These are phyloP conservation scores for Coprinopsis cinerea DNA, from an alignment of 768 basidiomycete genomes.

Conservation along the genomic window DNA sequence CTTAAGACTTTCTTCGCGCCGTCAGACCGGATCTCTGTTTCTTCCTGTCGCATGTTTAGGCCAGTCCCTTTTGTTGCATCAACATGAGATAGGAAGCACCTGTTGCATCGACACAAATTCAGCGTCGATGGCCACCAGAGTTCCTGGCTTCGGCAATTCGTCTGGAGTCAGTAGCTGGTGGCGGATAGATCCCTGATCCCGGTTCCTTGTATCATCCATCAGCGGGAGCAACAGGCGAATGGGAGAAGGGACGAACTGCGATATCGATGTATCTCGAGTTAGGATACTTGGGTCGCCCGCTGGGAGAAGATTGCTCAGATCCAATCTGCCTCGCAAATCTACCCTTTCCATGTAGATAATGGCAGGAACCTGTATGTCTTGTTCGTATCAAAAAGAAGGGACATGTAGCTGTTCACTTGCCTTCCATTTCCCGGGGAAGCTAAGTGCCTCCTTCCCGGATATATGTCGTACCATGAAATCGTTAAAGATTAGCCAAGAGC, in stretches of 20 bases:
- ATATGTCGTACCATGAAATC: slow-evolving; percentile 89
- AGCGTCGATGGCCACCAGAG: slow-evolving; percentile 90
- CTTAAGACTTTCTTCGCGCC: slow-evolving; percentile 90
- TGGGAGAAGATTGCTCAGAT: slow-evolving; percentile 60
- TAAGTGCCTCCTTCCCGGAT: slow-evolving; percentile 79
- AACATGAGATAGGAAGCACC: slow-evolving; percentile 30
- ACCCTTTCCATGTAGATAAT: slow-evolving; percentile 85
- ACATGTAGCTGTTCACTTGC: no score
- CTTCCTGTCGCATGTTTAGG: slow-evolving; percentile 53
- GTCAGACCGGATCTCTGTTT: slow-evolving; percentile 91
- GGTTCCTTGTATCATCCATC: slow-evolving; percentile 46
- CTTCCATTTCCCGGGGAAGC: slow-evolving; percentile 91
- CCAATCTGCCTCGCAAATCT: slow-evolving; percentile 51
- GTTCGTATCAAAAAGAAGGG: slow-evolving; percentile 13
- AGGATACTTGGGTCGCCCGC: slow-evolving; percentile 70
- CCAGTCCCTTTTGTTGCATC: background rate
- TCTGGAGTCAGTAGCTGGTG: slow-evolving; percentile 67
- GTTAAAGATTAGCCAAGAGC: slow-evolving; percentile 93
- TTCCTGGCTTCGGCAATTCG: slow-evolving; percentile 83
- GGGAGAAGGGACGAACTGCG: slow-evolving; percentile 46
- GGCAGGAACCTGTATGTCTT: slow-evolving; percentile 58
- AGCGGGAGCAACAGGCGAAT: background rate
- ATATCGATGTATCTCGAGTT: slow-evolving; percentile 83
- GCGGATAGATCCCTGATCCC: slow-evolving; percentile 65
- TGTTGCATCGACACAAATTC: slow-evolving; percentile 98